Conservation (phyloP, 768 basidiomycete species). For the Russula abietina region DNA sequence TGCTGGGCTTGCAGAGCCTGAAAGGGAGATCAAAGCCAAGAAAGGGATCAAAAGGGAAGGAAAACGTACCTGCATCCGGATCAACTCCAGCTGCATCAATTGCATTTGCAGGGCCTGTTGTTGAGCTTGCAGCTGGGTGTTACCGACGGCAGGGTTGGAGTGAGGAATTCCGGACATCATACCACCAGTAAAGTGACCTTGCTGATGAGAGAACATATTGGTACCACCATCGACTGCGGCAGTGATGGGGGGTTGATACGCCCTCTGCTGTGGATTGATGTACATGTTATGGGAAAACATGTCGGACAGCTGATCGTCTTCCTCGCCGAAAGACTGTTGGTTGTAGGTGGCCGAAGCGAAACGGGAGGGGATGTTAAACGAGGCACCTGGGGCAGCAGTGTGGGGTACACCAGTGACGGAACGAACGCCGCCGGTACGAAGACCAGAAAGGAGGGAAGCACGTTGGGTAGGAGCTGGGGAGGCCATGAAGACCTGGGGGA, state of each 20-base stretch:
- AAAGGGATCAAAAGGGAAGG: conserved; percentile 9
- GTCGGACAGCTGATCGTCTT: conserved; percentile 56
- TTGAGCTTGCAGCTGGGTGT: conserved; percentile 42
- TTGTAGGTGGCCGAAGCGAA: conserved; percentile 43
- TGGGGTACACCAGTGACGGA: conserved; percentile 52
- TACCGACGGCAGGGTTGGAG: conserved; percentile 38
- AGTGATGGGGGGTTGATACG: conserved; percentile 54
- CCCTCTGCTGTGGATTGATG: conserved; percentile 36
- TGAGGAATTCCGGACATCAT: conserved; percentile 47
- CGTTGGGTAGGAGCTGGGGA: conserved; percentile 46
- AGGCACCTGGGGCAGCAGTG: conserved; percentile 56
- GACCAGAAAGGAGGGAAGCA: conserved; percentile 81
- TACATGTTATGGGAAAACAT: conserved; percentile 49
- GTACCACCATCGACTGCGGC: conserved; percentile 64
- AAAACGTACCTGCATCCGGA: conserved; percentile 66
- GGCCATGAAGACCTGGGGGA: conserved; percentile 34
- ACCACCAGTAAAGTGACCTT: conserved; percentile 43
- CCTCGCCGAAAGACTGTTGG: conserved; percentile 43
- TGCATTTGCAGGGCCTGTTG: conserved; percentile 72
- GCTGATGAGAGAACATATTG: conserved; percentile 60
- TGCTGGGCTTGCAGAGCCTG: conserved; percentile 74
- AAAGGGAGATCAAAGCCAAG: conserved; percentile 17
- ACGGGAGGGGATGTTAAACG: conserved; percentile 56
- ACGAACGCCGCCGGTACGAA: conserved; percentile 86
- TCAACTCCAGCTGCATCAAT: conserved; percentile 77